These are phyloP conservation scores for Dendryphion nanum DNA, from an alignment of 2,329 filamentous ascomycete species.

Conservation along the genomic window DNA sequence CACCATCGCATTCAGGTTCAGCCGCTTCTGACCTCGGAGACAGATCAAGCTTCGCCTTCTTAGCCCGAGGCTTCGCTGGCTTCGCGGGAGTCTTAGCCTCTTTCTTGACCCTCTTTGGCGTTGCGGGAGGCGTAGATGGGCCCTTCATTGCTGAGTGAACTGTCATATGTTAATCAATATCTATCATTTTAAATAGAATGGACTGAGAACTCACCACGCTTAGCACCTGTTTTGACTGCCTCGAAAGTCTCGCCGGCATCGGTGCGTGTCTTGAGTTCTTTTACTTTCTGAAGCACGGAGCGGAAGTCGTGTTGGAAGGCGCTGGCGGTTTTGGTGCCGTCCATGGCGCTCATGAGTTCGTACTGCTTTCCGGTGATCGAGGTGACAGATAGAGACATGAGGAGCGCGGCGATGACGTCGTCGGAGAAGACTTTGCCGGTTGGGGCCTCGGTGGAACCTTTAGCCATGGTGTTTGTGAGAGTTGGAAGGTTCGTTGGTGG, in stretches of 20 bases:
- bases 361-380: conserved; percentile 6
- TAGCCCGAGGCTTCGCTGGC: no score
- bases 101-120: no score
- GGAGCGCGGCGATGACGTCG: conserved; percentile 7
- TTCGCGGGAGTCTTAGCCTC: no score
- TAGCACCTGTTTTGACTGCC: no score
- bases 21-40: no score
- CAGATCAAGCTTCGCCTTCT: no score
- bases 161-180: no score
- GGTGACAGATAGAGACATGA: conserved; percentile 4
- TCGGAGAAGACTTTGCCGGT: conserved; percentile 4
- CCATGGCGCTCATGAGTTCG: conserved; percentile 10
- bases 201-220: no score
- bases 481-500: not conserved
- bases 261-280: conserved; percentile 10
- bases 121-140: no score
- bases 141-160: no score
- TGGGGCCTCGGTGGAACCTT: not conserved
- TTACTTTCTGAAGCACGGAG: conserved; percentile 6
- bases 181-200: no score
- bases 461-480: conserved; percentile 7
- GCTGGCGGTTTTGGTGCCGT: conserved; percentile 7
- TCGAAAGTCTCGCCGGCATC: conserved; percentile 10
- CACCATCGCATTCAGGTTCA: no score
- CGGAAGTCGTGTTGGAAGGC: conserved; percentile 13